Percentiles rank a stretch among this genome's conserved stretches.
Conservation (phyloP, 306 rosid genomes). For the Amphicarpaea edgeworthii region DNA sequence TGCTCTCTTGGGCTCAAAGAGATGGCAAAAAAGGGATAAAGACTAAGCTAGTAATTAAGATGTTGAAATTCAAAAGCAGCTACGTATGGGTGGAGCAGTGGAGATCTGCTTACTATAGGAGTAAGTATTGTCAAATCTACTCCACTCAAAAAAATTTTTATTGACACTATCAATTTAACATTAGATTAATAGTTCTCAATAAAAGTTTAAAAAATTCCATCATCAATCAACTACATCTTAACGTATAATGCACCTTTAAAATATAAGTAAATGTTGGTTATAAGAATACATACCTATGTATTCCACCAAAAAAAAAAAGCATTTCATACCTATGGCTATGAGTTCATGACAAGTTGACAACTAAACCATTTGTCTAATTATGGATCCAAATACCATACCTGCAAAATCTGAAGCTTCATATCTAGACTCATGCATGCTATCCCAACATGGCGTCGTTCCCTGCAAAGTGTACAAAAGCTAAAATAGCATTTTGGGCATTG, state of each 20-base stretch:
- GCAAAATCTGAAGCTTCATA: constrained; percentile 68
- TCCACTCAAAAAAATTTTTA: not conserved
- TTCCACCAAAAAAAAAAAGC: not conserved
- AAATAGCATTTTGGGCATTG: constrained; percentile 83
- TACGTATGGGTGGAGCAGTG: not conserved
- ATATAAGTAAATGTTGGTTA: not conserved
- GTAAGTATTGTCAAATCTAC: not conserved
- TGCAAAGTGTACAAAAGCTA: constrained; percentile 89
- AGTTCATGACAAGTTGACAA: constrained; percentile 2
- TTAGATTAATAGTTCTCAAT: not conserved
- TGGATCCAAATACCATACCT: constrained; percentile 58
- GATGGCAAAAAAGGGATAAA: constrained; percentile 4
- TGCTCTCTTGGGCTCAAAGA: not conserved
- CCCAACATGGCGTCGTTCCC: constrained; percentile 91
- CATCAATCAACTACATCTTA: not conserved
- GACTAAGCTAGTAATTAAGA: constrained; percentile 20
- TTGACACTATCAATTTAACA: not conserved
- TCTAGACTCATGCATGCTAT: constrained; percentile 78
- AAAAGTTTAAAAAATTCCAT: not conserved
- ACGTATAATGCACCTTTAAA: not conserved
- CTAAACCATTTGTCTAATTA: constrained; percentile 18
- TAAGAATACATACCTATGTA: not conserved
- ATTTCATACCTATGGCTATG: not conserved
- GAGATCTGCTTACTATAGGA: not conserved
- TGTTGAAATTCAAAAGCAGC: constrained; percentile 28